Base-by-base conservation (phyloP, 805 yeast genomes). In the Candida quercuum region DNA sequence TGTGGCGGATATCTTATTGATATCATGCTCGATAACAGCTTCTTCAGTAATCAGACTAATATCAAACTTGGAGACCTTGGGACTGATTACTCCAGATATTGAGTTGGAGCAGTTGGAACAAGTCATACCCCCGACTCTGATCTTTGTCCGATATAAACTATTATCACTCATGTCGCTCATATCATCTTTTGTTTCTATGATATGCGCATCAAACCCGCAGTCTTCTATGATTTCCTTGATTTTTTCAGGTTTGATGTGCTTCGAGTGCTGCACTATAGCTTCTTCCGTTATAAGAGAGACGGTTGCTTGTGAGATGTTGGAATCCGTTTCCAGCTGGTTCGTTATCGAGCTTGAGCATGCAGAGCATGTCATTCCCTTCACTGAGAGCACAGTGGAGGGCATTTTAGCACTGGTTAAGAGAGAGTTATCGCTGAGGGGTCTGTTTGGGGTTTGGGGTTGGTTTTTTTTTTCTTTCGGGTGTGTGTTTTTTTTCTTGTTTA, bases 291-390 rank as follows among this genome's bases (percentile, higher is more conserved):
- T 64, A 24, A 86, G 69, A 0, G 96, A 83, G 0, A 89, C 85
- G 3, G 73, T 69, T 0, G 70, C 87, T 2, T 60, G 51, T 5
- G 50, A 34, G 2, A 86, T 81, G 2, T 84, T 83, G 0, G 62
- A 59, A 9, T 74, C 39, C 1, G 50, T 48, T 38, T 66, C 61
- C 14, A 86, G 57, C 2, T 81, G 80, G n/a, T 61, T 57, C 1
- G 80, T 74, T 24, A 91, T 76, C 1, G 89, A 63, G 4, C 78
- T 66, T 1, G 84, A 72, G 56, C 98, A 91, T 1, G 95, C 74
- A 2, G 93, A 81, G 54, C 97, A 91, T 2, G 98, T 89, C 97
- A 89, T 91, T 3, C 97, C 97, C 35, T 45, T 43, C 23, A 54
- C 46, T 6, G 51, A 38, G 5, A 54, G 38, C 15, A 47, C 39